Evolutionary conservation across 2,329 filamentous ascomycete genomes (phyloP).

Genomic region (Fusarium piperis): DNA sequence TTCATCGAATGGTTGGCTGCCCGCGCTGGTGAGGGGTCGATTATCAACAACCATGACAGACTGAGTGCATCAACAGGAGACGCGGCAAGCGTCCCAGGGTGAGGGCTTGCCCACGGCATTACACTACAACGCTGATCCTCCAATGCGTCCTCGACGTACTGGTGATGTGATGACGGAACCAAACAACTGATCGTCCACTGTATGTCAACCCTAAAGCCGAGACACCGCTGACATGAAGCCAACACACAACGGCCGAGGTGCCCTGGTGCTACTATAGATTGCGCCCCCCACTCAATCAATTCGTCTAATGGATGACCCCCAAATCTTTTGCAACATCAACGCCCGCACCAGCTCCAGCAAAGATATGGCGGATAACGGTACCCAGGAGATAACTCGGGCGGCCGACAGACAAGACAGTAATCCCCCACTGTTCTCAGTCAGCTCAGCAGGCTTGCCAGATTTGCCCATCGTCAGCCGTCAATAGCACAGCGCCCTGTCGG

Average conservation of each 20-base stretch:
- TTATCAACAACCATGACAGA: background rate
- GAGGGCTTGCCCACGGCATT: background rate
- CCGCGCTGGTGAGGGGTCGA: background rate
- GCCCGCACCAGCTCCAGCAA: slow-evolving; percentile 35
- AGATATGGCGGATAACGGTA: slow-evolving; percentile 31
- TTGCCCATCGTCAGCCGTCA: slow-evolving; percentile 16
- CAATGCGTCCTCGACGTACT: slow-evolving; percentile 4
- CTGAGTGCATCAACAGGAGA: slow-evolving; percentile 8
- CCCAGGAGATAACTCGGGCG: slow-evolving; percentile 31
- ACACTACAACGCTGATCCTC: slow-evolving; percentile 30
- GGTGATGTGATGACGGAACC: slow-evolving; percentile 5
- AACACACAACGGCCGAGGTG: background rate
- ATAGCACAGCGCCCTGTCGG: slow-evolving; percentile 27
- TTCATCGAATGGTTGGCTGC: slow-evolving; percentile 3
- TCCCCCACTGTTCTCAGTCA: slow-evolving; percentile 36
- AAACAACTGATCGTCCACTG: background rate
- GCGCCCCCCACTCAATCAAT: slow-evolving; percentile 8
- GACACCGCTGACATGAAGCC: background rate
- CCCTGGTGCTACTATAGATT: background rate
- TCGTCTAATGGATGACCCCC: slow-evolving; percentile 15
- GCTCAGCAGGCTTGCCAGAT: slow-evolving; percentile 24
- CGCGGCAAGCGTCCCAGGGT: background rate
- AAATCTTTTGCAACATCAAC: slow-evolving; percentile 17
- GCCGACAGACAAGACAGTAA: slow-evolving; percentile 20
- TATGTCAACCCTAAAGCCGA: background rate